phyloP scores from a whole-genome alignment of 148 eudicot species.

The Euryodendron excelsum region DNA sequence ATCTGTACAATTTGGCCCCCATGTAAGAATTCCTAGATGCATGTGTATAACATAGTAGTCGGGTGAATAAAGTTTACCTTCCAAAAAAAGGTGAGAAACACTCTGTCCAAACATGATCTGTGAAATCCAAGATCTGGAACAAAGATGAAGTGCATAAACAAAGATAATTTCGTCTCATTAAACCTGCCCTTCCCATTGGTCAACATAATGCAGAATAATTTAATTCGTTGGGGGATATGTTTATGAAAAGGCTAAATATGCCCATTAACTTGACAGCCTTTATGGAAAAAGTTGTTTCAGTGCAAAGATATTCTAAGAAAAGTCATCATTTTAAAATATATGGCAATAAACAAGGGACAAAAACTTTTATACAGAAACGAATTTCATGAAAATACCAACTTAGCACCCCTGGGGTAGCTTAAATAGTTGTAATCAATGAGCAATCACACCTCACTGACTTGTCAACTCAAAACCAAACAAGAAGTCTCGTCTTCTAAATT shows the following conservation, averaged over 20 bases:
- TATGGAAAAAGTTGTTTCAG: not conserved
- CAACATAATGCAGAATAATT: not conserved
- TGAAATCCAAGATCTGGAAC: no score
- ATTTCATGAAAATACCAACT: no score
- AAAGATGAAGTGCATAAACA: no score
- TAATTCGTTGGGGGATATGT: not conserved
- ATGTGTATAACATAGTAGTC: constrained; percentile 1
- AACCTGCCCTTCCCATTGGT: not conserved
- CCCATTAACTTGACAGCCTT: not conserved
- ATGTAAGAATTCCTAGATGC: not conserved
- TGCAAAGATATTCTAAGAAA: not conserved
- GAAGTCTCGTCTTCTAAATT: no score
- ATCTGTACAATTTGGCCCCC: constrained; percentile 41
- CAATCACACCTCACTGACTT: no score
- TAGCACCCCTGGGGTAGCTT: not conserved
- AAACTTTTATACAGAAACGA: no score
- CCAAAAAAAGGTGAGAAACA: no score
- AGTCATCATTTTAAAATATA: no score
- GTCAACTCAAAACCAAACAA: no score
- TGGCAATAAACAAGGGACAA: no score
- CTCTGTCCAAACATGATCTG: no score
- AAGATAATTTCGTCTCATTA: not conserved
- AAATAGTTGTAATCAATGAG: not conserved
- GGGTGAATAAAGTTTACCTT: no score
- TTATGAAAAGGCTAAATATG: not conserved